Evolutionary conservation across 192 early-diverging fungal genomes (phyloP).

Genomic region (Gigaspora rosea): DNA sequence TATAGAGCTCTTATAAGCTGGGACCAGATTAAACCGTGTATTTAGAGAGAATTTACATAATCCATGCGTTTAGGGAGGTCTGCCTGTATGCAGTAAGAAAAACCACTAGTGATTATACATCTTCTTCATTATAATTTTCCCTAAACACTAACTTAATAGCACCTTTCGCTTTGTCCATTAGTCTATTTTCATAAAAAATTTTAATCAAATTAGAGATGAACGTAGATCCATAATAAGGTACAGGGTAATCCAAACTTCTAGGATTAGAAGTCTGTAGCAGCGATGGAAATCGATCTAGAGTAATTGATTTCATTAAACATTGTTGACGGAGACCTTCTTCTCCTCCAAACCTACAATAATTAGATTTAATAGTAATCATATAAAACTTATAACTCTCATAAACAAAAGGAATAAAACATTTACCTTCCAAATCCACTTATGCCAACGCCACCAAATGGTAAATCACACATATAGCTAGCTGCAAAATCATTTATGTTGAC

Average conservation of each 20-base stretch:
- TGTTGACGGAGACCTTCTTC: slow-evolving; percentile 72
- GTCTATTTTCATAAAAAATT: slow-evolving; percentile 36
- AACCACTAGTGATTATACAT: not conserved
- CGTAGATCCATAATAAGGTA: slow-evolving; percentile 44
- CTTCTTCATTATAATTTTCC: not conserved
- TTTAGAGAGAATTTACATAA: no score
- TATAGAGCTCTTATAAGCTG: no score
- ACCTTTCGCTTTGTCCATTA: not conserved
- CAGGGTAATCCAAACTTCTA: slow-evolving; percentile 76
- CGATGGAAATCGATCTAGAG: slow-evolving; percentile 67
- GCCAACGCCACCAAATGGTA: slow-evolving; percentile 84
- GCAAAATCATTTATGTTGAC: slow-evolving; percentile 88
- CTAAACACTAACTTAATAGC: not conserved
- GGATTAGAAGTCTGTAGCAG: slow-evolving; percentile 74
- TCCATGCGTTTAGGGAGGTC: no score
- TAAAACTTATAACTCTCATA: not conserved
- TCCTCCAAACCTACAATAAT: slow-evolving; percentile 55
- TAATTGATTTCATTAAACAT: slow-evolving; percentile 70
- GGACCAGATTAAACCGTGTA: no score
- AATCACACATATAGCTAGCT: slow-evolving; percentile 81
- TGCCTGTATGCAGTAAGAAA: no score
- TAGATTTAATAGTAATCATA: not conserved
- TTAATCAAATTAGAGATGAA: slow-evolving; percentile 43
- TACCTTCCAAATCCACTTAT: slow-evolving; percentile 74
- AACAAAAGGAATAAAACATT: not conserved